phyloP scores from a whole-genome alignment of 257 asterid species.

The Coffea canephora region DNA sequence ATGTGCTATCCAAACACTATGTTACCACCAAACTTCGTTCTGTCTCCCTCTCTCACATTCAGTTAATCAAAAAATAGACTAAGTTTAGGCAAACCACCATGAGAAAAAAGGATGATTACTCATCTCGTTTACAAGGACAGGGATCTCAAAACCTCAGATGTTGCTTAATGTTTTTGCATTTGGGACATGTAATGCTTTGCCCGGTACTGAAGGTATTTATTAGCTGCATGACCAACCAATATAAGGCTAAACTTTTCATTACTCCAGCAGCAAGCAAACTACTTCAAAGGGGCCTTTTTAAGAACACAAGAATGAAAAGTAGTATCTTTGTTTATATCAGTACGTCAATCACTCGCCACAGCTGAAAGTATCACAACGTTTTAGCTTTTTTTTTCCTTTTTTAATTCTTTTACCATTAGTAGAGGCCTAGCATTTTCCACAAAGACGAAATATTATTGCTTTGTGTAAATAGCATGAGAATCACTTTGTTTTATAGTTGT shows the following conservation, averaged over 20 bases:
- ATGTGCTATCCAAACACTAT: not conserved
- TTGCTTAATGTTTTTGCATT: not conserved
- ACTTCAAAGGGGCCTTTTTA: not conserved
- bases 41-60: not conserved
- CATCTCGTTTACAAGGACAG: not conserved
- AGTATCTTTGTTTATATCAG: no score
- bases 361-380: no score
- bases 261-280: not conserved
- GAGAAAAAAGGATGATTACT: not conserved
- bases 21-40: not conserved
- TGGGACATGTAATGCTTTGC: not conserved
- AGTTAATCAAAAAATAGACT: not conserved
- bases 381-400: not conserved
- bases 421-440: not conserved
- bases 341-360: no score
- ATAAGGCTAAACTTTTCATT: not conserved
- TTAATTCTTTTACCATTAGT: not conserved
- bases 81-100: not conserved
- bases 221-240: not conserved
- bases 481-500: not conserved
- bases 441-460: slow-evolving; percentile 7
- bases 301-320: not conserved
- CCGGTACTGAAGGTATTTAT: not conserved
- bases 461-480: not conserved
- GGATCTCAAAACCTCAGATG: not conserved